Evolutionary conservation across 2,329 filamentous ascomycete genomes (phyloP), one percentile per base, ranked within the genome.

Genomic region (Fusarium keratoplasticum): DNA sequence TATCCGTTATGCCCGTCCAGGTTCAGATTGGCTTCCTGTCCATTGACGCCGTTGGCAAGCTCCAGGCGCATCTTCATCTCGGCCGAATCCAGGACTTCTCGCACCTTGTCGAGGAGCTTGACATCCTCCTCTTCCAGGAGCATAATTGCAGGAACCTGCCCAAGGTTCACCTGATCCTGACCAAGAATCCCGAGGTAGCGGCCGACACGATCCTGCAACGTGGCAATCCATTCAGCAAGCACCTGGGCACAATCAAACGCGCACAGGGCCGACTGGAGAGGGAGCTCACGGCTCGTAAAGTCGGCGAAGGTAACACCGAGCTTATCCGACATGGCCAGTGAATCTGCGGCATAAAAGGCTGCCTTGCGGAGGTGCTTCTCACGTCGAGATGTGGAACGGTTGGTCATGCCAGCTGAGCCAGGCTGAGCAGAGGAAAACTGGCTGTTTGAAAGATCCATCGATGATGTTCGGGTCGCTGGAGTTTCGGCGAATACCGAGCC

Each of bases 191-290:
- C 96, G 7, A 98, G 83, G 78, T 96, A 97, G 6, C 91, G 91
- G 0, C 96, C 96, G n/a, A 98, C 93, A 10, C 96, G 93, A 79
- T 98, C 95, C 82, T 99, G 96, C 5, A 98, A 90, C 2, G 95
- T 96, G 6, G 94, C 94, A 44, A 96, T 90, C 96, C 96, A 99
- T 83, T 98, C 96, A 1, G 95, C 95, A 35, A 99, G 89, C 2
- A 98, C 95, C 80, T 98, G 95, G 3, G 94, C 93, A 79, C 96
- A 98, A 80, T 98, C 96, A 78, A 98, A 97, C 6, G 94, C 92
- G 82, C 96, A 98, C 87, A 98, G 92, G 1, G 95, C 94, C 16
- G 94, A 95, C 80, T 98, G 96, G 42, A 98, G 89, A 0, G 96
- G 95, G 14, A 98, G 87, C 80, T 98, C 95, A 52, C 94, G 89